Evolutionary conservation across 2,329 filamentous ascomycete genomes (phyloP), one percentile per base, ranked within the genome.

Genomic region (Penicillium expansum): DNA sequence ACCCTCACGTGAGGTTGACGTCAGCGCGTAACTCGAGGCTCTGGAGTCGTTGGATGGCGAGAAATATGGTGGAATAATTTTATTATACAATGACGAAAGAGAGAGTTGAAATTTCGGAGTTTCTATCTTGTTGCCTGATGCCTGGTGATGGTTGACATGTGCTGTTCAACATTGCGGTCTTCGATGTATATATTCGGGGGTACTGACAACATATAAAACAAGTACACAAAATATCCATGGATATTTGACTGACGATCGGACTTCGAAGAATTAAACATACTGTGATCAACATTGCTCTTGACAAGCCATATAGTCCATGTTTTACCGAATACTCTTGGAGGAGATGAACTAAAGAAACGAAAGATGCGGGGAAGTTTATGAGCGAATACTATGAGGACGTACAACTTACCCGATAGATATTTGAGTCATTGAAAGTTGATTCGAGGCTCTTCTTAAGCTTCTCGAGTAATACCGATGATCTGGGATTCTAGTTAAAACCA

Each of bases 1-100:
- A 32, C 24, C 52, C 54, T 67, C 64, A 67, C 64, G 64, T 67
- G 64, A 67, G 48, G 11, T 33, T 63, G 62, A 65, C 62, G 57
- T 64, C 57, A 59, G 48, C 37, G n/a, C 24, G 24, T 42, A 29
- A 42, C 35, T 56, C 38, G 44, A n/a, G 27, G 39, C 39, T 16
- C 11, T 45, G 13, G 18, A 30, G 43, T 33, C n/a, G 16, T 29
- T 44, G 10, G 10, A 44, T 22, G 29, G 43, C 29, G 29, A 47
- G 18, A 22, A 47, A 47, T 32, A 32, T 45, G 27, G n/a, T 32
- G 43, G 14, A n/a, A 33, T n/a, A 5, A 13, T 33, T 30, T 45
- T 33, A 45, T 32, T 16, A 32, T 13, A 30, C 24, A 27, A 18
- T 13, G 45, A 7, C 5, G 3, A 27, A 9, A 18, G 27, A 24